Base-by-base conservation (phyloP, 345 rosid genomes). In the Syzygium grande region DNA sequence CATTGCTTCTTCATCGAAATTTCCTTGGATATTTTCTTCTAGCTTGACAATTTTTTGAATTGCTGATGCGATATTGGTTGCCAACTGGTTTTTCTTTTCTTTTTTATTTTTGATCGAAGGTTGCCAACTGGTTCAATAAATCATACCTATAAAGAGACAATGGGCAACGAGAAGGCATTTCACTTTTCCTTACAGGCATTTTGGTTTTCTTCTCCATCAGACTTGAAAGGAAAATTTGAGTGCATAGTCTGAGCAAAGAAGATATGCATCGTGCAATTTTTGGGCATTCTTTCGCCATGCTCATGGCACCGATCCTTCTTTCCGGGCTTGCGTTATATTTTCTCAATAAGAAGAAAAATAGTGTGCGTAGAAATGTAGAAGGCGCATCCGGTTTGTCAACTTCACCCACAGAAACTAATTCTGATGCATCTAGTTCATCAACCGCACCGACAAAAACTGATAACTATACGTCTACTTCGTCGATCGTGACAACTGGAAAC, bases 341-440 rank as follows among this genome's bases (percentile, higher is more conserved):
- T 27, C 68, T 61, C 30, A 12, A 12, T 25, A 61, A n/a, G 68
- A 61, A 61, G 68, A 61, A n/a, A 61, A 61, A n/a, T 27, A 13
- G 21, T 7, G 78, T 15, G 41, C 78, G 19, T 2, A 7, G 41
- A 30, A 1, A 29, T 29, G 78, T 5, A 29, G 78, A 29, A 30
- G 78, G 41, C 0, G 22, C 22, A 1, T 65, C 41, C 0, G 41
- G 2, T 29, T 2, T 9, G 3, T 16, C 19, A 5, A 65, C 38
- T 15, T 0, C 5, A 2, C 77, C 2, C 19, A 29, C n/a, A 2
- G 5, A 63, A 63, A 29, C 21, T 63, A 7, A 63, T 13, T 63
- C 1, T 7, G 10, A 9, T 63, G 77, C 0, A 29, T 63, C 38
- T 63, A n/a, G 77, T 14, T 29, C 19, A 0, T n/a, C 7, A 17